Evolutionary conservation across 768 basidiomycete genomes (phyloP).

Genomic region (Lentinula sp.): DNA sequence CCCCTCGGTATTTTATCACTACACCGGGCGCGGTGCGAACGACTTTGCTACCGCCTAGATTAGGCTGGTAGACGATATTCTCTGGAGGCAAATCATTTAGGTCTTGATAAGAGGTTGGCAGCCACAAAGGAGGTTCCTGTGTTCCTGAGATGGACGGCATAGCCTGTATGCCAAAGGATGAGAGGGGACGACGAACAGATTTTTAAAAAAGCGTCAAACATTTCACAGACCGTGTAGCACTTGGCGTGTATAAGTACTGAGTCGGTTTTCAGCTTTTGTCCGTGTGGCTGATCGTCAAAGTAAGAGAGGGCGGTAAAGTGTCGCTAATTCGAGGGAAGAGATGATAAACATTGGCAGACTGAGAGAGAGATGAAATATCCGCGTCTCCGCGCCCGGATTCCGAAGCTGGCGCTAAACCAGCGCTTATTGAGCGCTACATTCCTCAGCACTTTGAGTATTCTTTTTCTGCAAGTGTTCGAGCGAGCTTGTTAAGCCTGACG

Average conservation of each 20-base stretch:
- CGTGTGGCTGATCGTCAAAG: neutral
- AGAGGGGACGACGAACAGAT: neutral
- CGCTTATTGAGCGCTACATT: no score
- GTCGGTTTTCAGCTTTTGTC: neutral
- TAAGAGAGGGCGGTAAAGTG: neutral
- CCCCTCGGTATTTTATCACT: constrained; percentile 11
- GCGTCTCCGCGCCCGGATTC: no score
- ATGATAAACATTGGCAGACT: neutral
- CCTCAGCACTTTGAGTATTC: no score
- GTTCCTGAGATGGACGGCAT: neutral
- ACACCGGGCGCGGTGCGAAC: constrained; percentile 8
- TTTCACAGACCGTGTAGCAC: neutral
- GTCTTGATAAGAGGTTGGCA: constrained; percentile 6
- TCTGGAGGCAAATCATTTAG: constrained; percentile 5
- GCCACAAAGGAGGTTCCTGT: neutral
- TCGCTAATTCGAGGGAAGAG: neutral
- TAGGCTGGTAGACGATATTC: constrained; percentile 7
- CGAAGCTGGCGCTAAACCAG: no score
- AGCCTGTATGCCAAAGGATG: neutral
- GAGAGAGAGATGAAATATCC: no score
- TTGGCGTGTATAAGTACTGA: neutral
- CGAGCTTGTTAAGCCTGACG: no score
- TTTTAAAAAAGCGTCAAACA: neutral
- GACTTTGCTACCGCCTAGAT: constrained; percentile 6
- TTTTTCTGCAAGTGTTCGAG: no score